Evolutionary conservation across 495 filamentous ascomycete species (phyloP).

Genomic region (Podospora comata): DNA sequence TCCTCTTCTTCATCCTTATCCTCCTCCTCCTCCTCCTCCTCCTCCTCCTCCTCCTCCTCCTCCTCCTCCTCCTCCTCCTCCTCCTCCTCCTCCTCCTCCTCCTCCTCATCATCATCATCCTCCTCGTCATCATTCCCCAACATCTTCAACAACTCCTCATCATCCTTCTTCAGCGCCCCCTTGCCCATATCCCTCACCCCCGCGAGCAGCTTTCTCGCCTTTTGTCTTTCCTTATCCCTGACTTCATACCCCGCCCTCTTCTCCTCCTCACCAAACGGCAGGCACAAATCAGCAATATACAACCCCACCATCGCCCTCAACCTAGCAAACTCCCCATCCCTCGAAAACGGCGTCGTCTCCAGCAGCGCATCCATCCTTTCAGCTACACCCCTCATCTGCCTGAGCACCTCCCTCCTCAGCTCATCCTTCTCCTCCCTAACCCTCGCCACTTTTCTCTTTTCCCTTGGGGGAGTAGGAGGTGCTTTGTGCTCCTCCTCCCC

Average conservation of each 20-base stretch:
- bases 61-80: slow-evolving; percentile 1
- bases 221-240: slow-evolving; percentile 26
- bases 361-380: slow-evolving; percentile 62
- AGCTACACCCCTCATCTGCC: slow-evolving; percentile 48
- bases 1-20: slow-evolving; percentile 22
- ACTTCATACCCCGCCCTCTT: slow-evolving; percentile 24
- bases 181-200: slow-evolving; percentile 27
- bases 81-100: slow-evolving; percentile 26
- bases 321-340: slow-evolving; percentile 54
- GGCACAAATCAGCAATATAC: slow-evolving; percentile 61
- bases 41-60: slow-evolving; percentile 12
- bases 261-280: slow-evolving; percentile 28
- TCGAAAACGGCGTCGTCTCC: slow-evolving; percentile 60
- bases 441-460: slow-evolving; percentile 11
- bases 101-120: slow-evolving; percentile 24
- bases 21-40: neutral
- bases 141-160: slow-evolving; percentile 28
- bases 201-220: slow-evolving; percentile 31
- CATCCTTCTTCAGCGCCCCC: slow-evolving; percentile 32
- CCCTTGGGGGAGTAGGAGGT: neutral
- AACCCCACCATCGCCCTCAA: slow-evolving; percentile 64
- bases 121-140: slow-evolving; percentile 23
- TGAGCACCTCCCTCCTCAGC: slow-evolving; percentile 30
- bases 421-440: slow-evolving; percentile 22
- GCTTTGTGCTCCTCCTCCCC: neutral